phyloP scores from a whole-genome alignment of 331 rosid species.

The Arachis monticola region DNA sequence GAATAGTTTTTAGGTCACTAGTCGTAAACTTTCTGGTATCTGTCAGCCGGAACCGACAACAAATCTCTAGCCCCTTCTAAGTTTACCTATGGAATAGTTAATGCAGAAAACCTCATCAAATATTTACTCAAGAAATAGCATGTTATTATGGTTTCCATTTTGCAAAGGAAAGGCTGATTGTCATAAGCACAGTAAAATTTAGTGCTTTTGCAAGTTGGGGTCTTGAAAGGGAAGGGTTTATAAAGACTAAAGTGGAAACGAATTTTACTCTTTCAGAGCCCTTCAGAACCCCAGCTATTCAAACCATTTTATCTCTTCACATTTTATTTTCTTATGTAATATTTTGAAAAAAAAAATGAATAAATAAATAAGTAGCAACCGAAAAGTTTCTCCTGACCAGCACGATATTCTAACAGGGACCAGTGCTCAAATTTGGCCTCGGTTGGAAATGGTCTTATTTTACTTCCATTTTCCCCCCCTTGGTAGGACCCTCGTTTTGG shows the following conservation, averaged over 20 bases:
- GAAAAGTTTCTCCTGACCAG: too few species aligned
- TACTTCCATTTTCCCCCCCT: too few species aligned
- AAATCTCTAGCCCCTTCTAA: too few species aligned
- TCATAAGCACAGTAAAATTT: slow-evolving; percentile 13
- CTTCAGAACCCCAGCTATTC: too few species aligned
- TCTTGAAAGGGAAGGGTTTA: background rate
- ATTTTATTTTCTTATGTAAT: too few species aligned
- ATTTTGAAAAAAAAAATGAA: background rate
- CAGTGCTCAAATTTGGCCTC: background rate
- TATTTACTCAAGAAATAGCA: slow-evolving; percentile 12
- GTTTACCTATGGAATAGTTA: background rate
- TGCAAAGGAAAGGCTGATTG: slow-evolving; percentile 21
- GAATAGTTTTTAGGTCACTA: background rate
- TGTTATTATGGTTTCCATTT: slow-evolving; percentile 30
- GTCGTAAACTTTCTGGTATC: too few species aligned
- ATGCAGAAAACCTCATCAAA: background rate
- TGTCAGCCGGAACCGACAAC: too few species aligned
- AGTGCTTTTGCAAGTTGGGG: background rate
- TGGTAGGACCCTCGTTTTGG: background rate
- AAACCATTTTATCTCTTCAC: background rate
- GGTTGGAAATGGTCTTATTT: too few species aligned
- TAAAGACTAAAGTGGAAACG: background rate
- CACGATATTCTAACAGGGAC: too few species aligned
- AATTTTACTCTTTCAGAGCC: too few species aligned
- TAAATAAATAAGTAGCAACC: too few species aligned